These are phyloP conservation scores for Graphiopsis chlorocephala DNA, from an alignment of 2,329 filamentous ascomycete genomes.

Conservation along the genomic window DNA sequence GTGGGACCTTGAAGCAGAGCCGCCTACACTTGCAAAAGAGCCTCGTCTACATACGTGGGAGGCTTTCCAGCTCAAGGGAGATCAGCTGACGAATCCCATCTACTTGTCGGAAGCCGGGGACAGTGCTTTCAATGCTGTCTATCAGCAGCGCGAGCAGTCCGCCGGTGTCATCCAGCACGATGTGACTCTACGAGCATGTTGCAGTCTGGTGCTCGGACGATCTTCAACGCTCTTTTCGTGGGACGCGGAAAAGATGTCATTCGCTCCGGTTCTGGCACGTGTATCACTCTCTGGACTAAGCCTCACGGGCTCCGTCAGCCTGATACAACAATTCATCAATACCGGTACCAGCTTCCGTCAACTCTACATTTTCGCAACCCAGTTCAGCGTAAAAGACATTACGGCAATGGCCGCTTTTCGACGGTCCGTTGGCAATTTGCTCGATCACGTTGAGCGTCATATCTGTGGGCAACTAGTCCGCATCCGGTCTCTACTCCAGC, in stretches of 20 bases:
- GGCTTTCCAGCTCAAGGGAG: conserved; percentile 45
- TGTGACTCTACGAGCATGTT: conserved; percentile 51
- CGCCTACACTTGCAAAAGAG: conserved; percentile 33
- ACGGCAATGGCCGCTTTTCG: conserved; percentile 43
- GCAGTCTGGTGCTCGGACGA: conserved; percentile 66
- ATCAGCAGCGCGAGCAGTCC: conserved; percentile 46
- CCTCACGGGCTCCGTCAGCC: conserved; percentile 49
- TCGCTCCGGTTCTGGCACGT: conserved; percentile 47
- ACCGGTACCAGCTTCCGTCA: conserved; percentile 33
- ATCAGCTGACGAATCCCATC: conserved; percentile 41
- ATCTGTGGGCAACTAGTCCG: conserved; percentile 31
- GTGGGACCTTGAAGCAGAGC: conserved; percentile 38
- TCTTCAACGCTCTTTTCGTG: conserved; percentile 70
- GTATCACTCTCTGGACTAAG: conserved; percentile 53
- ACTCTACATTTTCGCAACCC: conserved; percentile 19
- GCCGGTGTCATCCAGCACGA: conserved; percentile 39
- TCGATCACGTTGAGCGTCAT: conserved; percentile 42
- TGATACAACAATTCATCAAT: conserved; percentile 46
- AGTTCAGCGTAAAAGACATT: conserved; percentile 21
- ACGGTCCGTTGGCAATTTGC: conserved; percentile 38
- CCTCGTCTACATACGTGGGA: conserved; percentile 65
- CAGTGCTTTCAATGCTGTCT: conserved; percentile 62
- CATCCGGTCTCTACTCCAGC: conserved; percentile 39
- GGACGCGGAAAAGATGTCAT: conserved; percentile 52
- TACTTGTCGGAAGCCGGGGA: conserved; percentile 70